phyloP scores from a whole-genome alignment of 768 basidiomycete species.

The Leccinum subtestaceum region DNA sequence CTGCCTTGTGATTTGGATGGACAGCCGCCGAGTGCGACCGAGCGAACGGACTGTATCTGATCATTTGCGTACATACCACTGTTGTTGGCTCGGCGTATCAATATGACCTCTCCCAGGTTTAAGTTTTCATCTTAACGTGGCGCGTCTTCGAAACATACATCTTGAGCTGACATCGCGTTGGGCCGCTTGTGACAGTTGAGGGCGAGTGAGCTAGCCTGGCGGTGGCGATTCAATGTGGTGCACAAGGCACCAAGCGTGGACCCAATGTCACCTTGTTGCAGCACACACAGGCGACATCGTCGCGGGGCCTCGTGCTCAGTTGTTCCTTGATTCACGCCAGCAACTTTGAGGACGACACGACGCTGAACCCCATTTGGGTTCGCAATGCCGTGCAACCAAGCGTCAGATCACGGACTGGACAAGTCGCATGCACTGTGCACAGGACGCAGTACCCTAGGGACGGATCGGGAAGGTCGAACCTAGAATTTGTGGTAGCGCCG shows the following conservation, averaged over 20 bases:
- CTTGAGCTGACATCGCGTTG: conserved; percentile 6
- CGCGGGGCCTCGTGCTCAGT: background rate
- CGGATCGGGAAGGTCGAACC: conserved; percentile 15
- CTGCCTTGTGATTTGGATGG: conserved; percentile 7
- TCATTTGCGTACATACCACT: background rate
- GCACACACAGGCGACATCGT: conserved; percentile 4
- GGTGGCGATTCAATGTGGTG: background rate
- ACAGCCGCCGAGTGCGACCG: conserved; percentile 15
- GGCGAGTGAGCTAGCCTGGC: background rate
- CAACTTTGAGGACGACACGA: conserved; percentile 9
- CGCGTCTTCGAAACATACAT: conserved; percentile 1
- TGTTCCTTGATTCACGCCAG: conserved; percentile 12
- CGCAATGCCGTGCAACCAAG: conserved; percentile 10
- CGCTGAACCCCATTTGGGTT: conserved; percentile 11
- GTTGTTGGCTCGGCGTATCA: background rate
- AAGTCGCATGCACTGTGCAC: background rate
- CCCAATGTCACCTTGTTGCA: conserved; percentile 12
- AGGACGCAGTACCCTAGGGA: conserved; percentile 8
- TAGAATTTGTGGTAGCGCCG: conserved; percentile 9
- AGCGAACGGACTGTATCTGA: conserved; percentile 6
- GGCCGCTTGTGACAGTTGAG: conserved; percentile 10
- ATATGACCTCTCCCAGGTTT: conserved; percentile 9
- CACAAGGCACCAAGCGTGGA: conserved; percentile 12
- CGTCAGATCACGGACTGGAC: conserved; percentile 1
- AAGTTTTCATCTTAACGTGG: background rate